These are phyloP conservation scores for Epichloe baconii DNA, from an alignment of 2,329 filamentous ascomycete species.

Conservation along the genomic window DNA sequence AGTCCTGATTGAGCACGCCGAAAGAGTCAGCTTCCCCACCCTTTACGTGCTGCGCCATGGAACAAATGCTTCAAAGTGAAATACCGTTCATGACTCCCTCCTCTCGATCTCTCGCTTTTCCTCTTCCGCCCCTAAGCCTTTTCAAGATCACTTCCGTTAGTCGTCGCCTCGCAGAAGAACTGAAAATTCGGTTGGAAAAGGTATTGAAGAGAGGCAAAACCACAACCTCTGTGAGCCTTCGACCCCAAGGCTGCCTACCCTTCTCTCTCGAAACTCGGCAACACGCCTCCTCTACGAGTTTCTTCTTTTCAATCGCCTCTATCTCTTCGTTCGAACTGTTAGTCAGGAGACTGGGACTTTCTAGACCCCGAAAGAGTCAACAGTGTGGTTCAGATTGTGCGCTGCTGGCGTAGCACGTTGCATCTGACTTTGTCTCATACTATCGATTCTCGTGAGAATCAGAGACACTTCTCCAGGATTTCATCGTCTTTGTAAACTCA, in stretches of 20 bases:
- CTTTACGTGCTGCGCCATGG: conserved; percentile 19
- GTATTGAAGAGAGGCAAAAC: background rate
- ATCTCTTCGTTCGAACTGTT: background rate
- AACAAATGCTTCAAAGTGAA: conserved; percentile 16
- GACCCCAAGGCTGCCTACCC: background rate
- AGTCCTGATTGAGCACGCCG: conserved; percentile 29
- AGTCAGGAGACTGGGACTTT: background rate
- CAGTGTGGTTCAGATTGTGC: no score
- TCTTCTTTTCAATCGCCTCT: background rate
- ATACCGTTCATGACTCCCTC: conserved; percentile 22
- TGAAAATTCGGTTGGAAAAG: background rate
- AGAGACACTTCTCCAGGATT: background rate
- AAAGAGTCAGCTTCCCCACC: conserved; percentile 25
- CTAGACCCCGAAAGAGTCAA: background rate
- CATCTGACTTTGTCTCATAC: background rate
- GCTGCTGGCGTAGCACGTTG: background rate
- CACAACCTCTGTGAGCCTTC: background rate
- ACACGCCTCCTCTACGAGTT: background rate
- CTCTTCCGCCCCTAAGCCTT: conserved; percentile 6
- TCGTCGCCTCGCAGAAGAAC: background rate
- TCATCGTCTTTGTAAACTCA: background rate
- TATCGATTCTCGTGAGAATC: background rate
- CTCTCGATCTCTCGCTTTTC: conserved; percentile 9
- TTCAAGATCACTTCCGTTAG: background rate
- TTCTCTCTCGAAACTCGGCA: background rate